Evolutionary conservation across 352 stramenopile genomes (phyloP), one percentile per base, ranked within the genome.

Genomic region (Phytophthora quininea): DNA sequence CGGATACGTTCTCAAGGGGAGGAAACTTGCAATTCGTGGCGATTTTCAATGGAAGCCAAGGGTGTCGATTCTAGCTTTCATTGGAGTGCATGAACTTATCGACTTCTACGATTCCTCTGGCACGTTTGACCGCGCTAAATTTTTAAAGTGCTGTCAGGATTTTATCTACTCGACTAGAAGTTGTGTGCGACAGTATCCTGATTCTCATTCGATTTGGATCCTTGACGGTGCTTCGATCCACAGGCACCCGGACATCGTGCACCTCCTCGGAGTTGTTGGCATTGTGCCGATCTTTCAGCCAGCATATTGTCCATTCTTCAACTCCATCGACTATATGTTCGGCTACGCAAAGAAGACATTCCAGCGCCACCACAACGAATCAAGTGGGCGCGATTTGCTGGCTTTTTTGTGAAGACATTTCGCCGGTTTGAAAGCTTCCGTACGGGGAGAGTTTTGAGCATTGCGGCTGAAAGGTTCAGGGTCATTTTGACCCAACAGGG

Each of bases 271-370:
- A 72, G 53, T 24, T 30, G 29, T 77, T 37, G 67, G 66, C 0
- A 43, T 77, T 1, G 68, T 68, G 0, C 54, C 62, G 4, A 65
- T 74, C 24, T 78, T 79, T 37, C n/a, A 79, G 0, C 66, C 70
- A 1, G 66, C 59, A 0, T 76, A 69, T 10, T 79, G 65, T 9
- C 67, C 66, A 24, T 11, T 81, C 50, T 71, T 76, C 45, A 76
- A 81, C 29, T 70, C 70, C 0, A 82, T 79, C 7, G 67, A 79
- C 12, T 75, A 50, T 24, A 1, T 82, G 7, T 82, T 75, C 15
- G 67, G 70, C 0, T 73, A 69, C 54, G 15, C 52, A 30, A 59
- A 64, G 43, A 4, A 31, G 4, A 60, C 55, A 29, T 65, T 65
- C 14, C 35, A 64, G 53, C 33, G 62, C 1, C 46, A 77, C 51